Conservation (phyloP, 345 rosid genomes). For the Salix purpurea region DNA sequence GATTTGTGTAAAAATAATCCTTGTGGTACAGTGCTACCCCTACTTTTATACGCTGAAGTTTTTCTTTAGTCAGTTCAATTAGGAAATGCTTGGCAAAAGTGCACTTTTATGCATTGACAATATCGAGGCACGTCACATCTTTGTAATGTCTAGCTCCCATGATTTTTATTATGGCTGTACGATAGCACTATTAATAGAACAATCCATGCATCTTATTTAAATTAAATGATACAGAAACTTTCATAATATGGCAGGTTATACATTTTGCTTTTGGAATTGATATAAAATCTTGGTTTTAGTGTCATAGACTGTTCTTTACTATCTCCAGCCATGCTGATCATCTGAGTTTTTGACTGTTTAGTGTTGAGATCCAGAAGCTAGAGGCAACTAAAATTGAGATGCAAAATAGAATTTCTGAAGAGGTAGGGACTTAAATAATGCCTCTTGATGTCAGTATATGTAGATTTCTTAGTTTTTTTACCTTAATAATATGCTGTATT, state of each 20-base stretch:
- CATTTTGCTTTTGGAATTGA: background rate
- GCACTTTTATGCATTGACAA: background rate
- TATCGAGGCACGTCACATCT: background rate
- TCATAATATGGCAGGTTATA: background rate
- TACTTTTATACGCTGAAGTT: background rate
- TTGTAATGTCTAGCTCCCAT: background rate
- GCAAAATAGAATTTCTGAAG: slow-evolving; percentile 58
- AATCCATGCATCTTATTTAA: background rate
- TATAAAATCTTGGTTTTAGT: background rate
- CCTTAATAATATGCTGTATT: background rate
- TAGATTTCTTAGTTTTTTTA: slow-evolving; percentile 1
- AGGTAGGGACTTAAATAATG: slow-evolving; percentile 39
- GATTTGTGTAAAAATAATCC: too few species aligned
- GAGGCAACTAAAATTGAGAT: slow-evolving; percentile 60
- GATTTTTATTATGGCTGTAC: background rate
- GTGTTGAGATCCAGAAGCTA: slow-evolving; percentile 66
- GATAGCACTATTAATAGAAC: background rate
- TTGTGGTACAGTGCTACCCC: background rate
- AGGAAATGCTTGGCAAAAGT: background rate
- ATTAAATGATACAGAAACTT: background rate
- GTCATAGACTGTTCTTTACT: background rate
- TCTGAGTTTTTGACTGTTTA: slow-evolving; percentile 14
- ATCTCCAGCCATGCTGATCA: background rate
- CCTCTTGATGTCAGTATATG: slow-evolving; percentile 3
- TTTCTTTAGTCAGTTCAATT: background rate